Conservation (phyloP, 108 stramenopile genomes). For the Skeletonema marinoi region DNA sequence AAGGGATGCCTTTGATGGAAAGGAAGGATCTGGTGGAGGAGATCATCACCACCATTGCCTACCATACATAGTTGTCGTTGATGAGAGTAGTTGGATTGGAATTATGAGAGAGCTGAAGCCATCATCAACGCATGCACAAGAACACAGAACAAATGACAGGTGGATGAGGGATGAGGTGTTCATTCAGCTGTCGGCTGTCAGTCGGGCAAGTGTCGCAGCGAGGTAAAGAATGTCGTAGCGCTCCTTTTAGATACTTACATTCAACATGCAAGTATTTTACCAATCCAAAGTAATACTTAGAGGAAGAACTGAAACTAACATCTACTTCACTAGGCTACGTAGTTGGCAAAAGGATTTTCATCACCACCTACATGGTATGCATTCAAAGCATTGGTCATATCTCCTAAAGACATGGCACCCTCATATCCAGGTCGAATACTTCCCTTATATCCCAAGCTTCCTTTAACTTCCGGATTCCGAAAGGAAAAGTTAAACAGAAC, state of each 20-base stretch:
- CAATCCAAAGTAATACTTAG: too few relatives aligned
- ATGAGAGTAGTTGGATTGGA: background rate
- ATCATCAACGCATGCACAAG: too few relatives aligned
- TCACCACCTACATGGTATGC: conserved; percentile 26
- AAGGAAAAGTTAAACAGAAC: conserved; percentile 63
- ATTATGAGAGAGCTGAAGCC: too few relatives aligned
- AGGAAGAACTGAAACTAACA: too few relatives aligned
- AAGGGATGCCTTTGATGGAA: background rate
- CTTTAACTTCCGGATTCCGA: conserved; percentile 48
- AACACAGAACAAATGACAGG: too few relatives aligned
- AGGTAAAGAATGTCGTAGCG: too few relatives aligned
- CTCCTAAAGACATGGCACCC: conserved; percentile 35
- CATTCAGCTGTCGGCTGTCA: too few relatives aligned
- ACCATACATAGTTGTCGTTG: background rate
- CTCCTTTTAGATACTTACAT: too few relatives aligned
- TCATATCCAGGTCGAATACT: conserved; percentile 58
- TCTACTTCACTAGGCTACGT: background rate
- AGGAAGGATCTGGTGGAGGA: background rate
- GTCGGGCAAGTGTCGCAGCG: too few relatives aligned
- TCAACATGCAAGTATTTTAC: too few relatives aligned
- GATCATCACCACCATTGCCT: background rate
- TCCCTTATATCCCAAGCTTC: conserved; percentile 55
- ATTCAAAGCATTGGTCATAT: conserved; percentile 42
- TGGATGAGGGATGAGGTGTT: too few relatives aligned
- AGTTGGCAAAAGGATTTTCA: conserved; percentile 43